Conservation (phyloP, 148 eudicot species). For the Chenopodium suecicum region DNA sequence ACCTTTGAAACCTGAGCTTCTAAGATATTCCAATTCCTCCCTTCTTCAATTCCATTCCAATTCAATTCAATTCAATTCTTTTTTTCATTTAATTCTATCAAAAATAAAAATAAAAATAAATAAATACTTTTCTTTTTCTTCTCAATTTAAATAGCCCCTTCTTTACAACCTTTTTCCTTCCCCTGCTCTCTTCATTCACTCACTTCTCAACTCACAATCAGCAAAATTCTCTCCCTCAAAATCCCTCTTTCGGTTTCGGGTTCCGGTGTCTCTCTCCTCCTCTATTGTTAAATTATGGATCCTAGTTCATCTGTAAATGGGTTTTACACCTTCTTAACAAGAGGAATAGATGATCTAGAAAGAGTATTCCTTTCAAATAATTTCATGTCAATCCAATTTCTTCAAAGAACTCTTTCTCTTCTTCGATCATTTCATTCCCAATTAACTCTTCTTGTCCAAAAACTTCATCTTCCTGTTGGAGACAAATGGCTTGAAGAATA, state of each 20-base stretch:
- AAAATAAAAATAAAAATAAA: background rate
- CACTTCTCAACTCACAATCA: background rate
- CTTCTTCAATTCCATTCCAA: background rate
- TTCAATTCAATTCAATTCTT: too few relatives aligned
- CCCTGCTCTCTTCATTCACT: slow-evolving; percentile 14
- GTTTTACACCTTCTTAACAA: slow-evolving; percentile 58
- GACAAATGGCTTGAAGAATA: slow-evolving; percentile 80
- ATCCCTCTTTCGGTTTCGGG: background rate
- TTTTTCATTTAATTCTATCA: background rate
- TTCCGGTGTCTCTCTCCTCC: background rate
- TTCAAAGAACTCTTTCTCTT: slow-evolving; percentile 51
- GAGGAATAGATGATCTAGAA: slow-evolving; percentile 71
- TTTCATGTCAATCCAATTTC: slow-evolving; percentile 71
- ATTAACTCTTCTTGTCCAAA: slow-evolving; percentile 54
- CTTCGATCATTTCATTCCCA: slow-evolving; percentile 65
- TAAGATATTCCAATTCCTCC: slow-evolving; percentile 40
- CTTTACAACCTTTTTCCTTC: slow-evolving; percentile 18
- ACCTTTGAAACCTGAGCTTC: slow-evolving; percentile 83
- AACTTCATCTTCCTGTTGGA: slow-evolving; percentile 63
- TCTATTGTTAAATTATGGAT: slow-evolving; percentile 31
- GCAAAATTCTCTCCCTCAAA: background rate
- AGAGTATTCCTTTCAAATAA: slow-evolving; percentile 50
- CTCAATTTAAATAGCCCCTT: slow-evolving; percentile 36
- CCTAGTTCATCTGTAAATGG: slow-evolving; percentile 65
- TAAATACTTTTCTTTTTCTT: background rate